A percentile compares a stretch with the other conserved stretches of the same genome.
These are phyloP conservation scores for Perkinsus olseni DNA, from an alignment of 169 alveolate genomes.

Conservation along the genomic window DNA sequence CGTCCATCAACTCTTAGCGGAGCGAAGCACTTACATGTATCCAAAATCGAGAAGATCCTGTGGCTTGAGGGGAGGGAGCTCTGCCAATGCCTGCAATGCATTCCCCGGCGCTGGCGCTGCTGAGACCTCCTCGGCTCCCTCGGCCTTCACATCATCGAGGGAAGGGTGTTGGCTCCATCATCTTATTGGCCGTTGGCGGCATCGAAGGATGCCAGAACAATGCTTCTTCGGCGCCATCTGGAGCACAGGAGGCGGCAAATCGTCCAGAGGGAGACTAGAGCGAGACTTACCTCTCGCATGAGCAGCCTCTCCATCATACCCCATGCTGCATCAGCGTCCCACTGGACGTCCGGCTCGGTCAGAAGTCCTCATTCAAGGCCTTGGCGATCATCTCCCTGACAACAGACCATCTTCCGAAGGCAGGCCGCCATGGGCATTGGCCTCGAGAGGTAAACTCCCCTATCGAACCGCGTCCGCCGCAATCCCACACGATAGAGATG, in stretches of 20 bases:
- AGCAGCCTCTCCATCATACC: not conserved
- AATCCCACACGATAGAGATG: too few relatives aligned
- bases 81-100: not conserved
- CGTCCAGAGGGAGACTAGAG: too few relatives aligned
- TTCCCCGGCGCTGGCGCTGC: not conserved
- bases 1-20: not conserved
- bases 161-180: not conserved
- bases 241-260: not conserved
- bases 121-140: not conserved
- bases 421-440: too few relatives aligned
- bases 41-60: not conserved
- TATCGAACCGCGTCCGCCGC: too few relatives aligned
- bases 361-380: not conserved
- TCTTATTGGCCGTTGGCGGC: not conserved
- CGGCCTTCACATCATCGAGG: not conserved
- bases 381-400: not conserved
- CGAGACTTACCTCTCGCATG: too few relatives aligned
- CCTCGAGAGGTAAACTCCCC: too few relatives aligned
- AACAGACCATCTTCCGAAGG: not conserved
- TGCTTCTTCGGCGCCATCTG: not conserved
- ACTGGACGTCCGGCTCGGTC: not conserved
- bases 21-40: not conserved
- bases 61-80: not conserved
- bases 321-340: not conserved
- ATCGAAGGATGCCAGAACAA: not conserved